Conservation (phyloP, 78 protist species). For the Thecamonas trahens region DNA sequence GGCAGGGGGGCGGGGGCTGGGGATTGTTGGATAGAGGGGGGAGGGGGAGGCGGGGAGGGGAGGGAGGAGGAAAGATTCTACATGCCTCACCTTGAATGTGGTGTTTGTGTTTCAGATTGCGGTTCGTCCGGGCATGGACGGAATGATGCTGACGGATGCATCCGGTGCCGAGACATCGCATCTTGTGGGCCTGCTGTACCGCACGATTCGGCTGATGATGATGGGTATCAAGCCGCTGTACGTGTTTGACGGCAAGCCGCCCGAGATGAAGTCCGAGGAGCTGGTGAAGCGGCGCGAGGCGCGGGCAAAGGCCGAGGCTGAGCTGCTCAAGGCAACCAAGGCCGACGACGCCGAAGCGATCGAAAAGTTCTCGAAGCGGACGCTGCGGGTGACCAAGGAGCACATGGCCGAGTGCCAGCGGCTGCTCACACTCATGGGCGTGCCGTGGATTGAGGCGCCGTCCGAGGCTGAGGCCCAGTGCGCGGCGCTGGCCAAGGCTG, state of each 20-base stretch:
- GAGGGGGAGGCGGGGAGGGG: background rate
- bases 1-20: background rate
- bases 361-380: constrained; percentile 49
- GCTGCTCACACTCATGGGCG: constrained; percentile 92
- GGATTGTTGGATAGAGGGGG: background rate
- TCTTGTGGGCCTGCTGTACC: constrained; percentile 85
- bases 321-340: constrained; percentile 69
- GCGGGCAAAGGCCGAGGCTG: constrained; percentile 66
- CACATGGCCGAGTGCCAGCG: constrained; percentile 85
- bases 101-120: background rate
- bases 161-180: too few relatives aligned
- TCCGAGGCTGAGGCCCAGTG: constrained; percentile 99
- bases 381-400: constrained; percentile 71
- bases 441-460: constrained; percentile 87
- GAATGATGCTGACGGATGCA: too few relatives aligned
- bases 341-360: constrained; percentile 71
- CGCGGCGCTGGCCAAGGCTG: constrained; percentile 69
- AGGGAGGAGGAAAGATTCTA: background rate
- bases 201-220: constrained; percentile 92
- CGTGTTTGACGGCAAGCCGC: constrained; percentile 98
- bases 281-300: constrained; percentile 45
- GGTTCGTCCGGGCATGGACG: too few relatives aligned
- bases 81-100: background rate
- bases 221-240: constrained; percentile 94
- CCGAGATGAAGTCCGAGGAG: constrained; percentile 86